Base-by-base conservation (phyloP, 495 filamentous ascomycete species). In the Penicillium angulare region DNA sequence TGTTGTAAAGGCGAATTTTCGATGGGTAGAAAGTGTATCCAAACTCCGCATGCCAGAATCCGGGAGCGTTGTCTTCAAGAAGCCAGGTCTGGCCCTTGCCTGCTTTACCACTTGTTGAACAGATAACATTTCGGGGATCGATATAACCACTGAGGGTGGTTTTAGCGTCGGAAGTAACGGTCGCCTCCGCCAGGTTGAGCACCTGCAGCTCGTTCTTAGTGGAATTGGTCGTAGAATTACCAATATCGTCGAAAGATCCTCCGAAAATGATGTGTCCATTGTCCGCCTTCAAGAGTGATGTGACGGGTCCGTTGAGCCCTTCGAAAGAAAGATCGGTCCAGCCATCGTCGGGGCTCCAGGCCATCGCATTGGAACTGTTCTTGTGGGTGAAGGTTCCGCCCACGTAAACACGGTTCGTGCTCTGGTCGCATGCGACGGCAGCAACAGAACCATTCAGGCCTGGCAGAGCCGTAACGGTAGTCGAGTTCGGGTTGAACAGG, bases 291-390 rank as follows among this genome's bases (percentile, higher is more conserved):
- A 84, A 75, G 49, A 99, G 97, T 27, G 90, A 87, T 43, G 79
- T 84, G 38, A 99, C 92, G 9, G 91, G 92, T 38, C 90, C 91
- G 74, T 97, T 97, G 69, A 99, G 92, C 22, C 93, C 95, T 40
- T 83, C 79, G 75, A 99, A 99, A 7, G 90, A 84, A 52, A 99
- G 70, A 59, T 90, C 88, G 42, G 82, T 83, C 92, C 90, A 99
- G 23, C 80, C 77, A 9, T 77, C 77, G 42, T 50, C 60, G 16
- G 80, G 80, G 20, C 83, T 77, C 90, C 90, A 97, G 15, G 87
- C 85, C 55, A 93, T 85, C 13, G 90, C 93, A 70, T 99, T 97
- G 13, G 87, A 87, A 26, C 89, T 88, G 55, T 92, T 87, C 8
- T 76, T 79, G 33, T 84, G 83, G 13, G 77, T 82, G 62, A 97